Conservation (phyloP, 139 green algal species). For the Micractinium sp. region DNA sequence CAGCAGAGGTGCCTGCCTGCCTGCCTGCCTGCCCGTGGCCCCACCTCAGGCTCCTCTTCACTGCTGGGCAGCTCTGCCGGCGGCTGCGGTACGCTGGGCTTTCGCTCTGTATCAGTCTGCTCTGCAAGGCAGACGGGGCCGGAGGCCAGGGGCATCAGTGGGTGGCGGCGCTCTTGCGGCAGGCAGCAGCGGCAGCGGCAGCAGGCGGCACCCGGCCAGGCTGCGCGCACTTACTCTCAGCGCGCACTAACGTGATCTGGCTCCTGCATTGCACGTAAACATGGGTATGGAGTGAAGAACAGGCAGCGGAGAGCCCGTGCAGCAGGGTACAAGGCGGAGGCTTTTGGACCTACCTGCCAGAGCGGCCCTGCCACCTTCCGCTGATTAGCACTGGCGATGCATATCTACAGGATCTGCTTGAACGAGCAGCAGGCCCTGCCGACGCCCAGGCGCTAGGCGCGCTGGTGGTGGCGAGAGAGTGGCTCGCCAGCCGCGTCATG, state of each 20-base stretch:
- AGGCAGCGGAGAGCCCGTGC: not conserved
- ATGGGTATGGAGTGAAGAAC: not conserved
- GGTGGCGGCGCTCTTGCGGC: not conserved
- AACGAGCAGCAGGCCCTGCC: too few species aligned
- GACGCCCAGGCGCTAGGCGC: too few species aligned
- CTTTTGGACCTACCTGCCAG: not conserved
- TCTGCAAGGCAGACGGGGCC: not conserved
- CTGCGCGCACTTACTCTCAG: constrained; percentile 18
- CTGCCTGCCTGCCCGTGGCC: not conserved
- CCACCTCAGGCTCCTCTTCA: constrained; percentile 3
- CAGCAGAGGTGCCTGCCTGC: not conserved
- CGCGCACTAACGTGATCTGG: not conserved
- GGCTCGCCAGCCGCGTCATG: not conserved
- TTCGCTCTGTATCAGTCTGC: constrained; percentile 16
- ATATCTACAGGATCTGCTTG: too few species aligned
- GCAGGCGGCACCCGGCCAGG: not conserved
- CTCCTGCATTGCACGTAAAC: not conserved
- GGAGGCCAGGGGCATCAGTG: too few species aligned
- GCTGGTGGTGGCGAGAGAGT: not conserved
- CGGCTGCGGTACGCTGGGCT: not conserved
- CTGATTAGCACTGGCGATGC: too few species aligned
- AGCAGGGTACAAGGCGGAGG: not conserved
- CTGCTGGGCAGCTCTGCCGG: not conserved
- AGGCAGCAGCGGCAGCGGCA: not conserved
- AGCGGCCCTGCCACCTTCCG: not conserved